A percentile compares a stretch with the other conserved stretches of the same genome.
phyloP scores from a whole-genome alignment of 371 early-diverging fungal genomes.

The Syncephalastrum sp. region DNA sequence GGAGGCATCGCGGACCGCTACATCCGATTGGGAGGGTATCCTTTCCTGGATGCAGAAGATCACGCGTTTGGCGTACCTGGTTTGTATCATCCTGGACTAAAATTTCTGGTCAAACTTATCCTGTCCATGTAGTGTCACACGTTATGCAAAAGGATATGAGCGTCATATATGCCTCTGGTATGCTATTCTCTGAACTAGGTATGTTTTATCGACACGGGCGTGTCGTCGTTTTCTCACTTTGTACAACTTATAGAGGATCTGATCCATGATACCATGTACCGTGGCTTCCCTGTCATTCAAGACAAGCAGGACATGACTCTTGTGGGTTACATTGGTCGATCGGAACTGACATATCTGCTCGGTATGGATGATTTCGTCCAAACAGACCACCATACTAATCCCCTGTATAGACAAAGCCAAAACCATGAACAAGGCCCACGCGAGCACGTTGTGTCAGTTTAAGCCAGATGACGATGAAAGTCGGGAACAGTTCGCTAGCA shows the following conservation, averaged over 20 bases:
- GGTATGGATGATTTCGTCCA: conserved; percentile 22
- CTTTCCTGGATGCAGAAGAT: conserved; percentile 86
- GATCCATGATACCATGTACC: conserved; percentile 51
- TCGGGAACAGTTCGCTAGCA: conserved; percentile 21
- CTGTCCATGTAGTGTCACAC: conserved; percentile 45
- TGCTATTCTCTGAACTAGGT: conserved; percentile 42
- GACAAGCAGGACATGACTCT: conserved; percentile 60
- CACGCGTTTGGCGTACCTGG: conserved; percentile 59
- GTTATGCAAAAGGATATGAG: conserved; percentile 63
- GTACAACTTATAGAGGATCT: conserved; percentile 37
- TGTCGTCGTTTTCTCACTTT: not conserved
- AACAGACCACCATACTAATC: not conserved
- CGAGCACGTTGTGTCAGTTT: conserved; percentile 58
- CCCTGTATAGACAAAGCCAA: conserved; percentile 47
- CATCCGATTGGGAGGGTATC: conserved; percentile 83
- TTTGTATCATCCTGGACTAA: conserved; percentile 4
- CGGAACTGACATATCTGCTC: conserved; percentile 73
- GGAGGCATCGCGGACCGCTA: conserved; percentile 88
- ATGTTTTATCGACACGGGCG: conserved; percentile 1
- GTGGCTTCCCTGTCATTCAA: conserved; percentile 89
- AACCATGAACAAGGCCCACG: conserved; percentile 45
- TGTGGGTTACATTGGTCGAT: conserved; percentile 80
- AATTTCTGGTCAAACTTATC: not conserved
- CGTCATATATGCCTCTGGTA: conserved; percentile 57
- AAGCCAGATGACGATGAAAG: conserved; percentile 40